Evolutionary conservation across 23 red algal genomes (phyloP), one percentile per base, ranked within the genome.

Genomic region (Gracilaria domingensis): DNA sequence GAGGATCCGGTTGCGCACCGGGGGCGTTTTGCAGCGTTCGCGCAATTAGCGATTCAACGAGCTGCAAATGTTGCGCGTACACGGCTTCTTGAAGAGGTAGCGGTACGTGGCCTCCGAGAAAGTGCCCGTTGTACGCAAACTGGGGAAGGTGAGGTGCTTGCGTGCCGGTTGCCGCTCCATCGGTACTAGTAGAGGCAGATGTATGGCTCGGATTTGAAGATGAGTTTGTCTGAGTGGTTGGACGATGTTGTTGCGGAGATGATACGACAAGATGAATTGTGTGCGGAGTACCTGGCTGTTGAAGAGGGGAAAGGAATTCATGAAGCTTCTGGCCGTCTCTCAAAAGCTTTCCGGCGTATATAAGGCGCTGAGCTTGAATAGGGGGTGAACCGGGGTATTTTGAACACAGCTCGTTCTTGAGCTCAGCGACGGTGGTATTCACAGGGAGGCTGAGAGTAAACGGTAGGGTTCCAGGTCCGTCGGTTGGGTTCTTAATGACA

Each of bases 261-360:
- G 89, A 84, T 29, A 84, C 45, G 20, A 92, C 77, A n/a, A 92
- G 89, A 62, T 92, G 89, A 62, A 92, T 42, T 35, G 73, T 83
- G n/a, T 92, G 89, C 12, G 58, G 78, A 51, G 72, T 77, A 12
- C 72, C 72, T 29, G 38, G 21, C 20, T 77, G 72, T 30, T 77
- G 72, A 77, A 29, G 72, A 51, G 72, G 72, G 26, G 72, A 77
- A 29, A 77, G 72, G 26, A 77, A 77, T 51, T 77, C 72, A 51
- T 42, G 39, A 50, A 77, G 39, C 72, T 77, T 77, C 45, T 77
- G 72, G 3, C 72, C 45, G 50, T 92, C 80, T 5, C 62, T 23
- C 11, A 92, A 76, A 17, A 92, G 77, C 71, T 92, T 92, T 58
- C 89, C 89, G 28, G 77, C 76, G 51, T 84, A 92, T 64, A 92